These are phyloP conservation scores for Mortierella sp. DNA, from an alignment of 371 early-diverging fungal genomes.

Conservation along the genomic window DNA sequence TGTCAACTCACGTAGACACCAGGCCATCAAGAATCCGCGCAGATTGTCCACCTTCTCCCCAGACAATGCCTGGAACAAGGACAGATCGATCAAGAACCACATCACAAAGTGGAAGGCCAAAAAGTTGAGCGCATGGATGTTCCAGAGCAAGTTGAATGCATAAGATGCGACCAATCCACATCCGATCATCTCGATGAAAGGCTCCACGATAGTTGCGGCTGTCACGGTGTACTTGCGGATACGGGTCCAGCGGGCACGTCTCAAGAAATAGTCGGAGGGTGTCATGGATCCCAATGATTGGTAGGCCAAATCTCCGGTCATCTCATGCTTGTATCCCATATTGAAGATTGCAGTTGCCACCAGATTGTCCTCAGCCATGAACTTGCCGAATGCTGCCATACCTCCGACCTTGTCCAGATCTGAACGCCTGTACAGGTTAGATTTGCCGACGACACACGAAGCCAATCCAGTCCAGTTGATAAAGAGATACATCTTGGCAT, in stretches of 20 bases:
- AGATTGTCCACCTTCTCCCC: constrained; percentile 52
- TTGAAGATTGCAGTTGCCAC: constrained; percentile 89
- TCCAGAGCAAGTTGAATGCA: constrained; percentile 64
- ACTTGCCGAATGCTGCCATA: constrained; percentile 83
- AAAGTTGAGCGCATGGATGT: constrained; percentile 58
- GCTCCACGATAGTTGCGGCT: constrained; percentile 87
- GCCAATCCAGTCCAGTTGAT: constrained; percentile 87
- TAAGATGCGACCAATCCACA: constrained; percentile 79
- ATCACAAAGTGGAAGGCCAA: constrained; percentile 72
- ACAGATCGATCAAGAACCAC: constrained; percentile 80
- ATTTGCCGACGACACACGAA: constrained; percentile 94
- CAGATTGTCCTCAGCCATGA: constrained; percentile 95
- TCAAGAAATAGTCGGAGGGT: constrained; percentile 77
- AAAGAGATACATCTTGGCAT: constrained; percentile 93
- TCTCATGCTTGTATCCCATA: constrained; percentile 81
- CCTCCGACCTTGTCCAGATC: constrained; percentile 86
- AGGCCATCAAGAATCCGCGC: constrained; percentile 61
- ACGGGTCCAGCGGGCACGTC: constrained; percentile 92
- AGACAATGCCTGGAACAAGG: constrained; percentile 65
- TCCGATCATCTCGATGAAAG: constrained; percentile 89
- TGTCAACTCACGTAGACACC: constrained; percentile 81
- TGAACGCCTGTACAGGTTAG: constrained; percentile 89
- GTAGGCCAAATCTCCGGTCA: constrained; percentile 87
- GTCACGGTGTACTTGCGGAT: constrained; percentile 91
- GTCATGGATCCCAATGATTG: constrained; percentile 84